A percentile compares a stretch with the other conserved stretches of the same genome.
Evolutionary conservation across 495 filamentous ascomycete genomes (phyloP).

Genomic region (Tetracladium setigerum): DNA sequence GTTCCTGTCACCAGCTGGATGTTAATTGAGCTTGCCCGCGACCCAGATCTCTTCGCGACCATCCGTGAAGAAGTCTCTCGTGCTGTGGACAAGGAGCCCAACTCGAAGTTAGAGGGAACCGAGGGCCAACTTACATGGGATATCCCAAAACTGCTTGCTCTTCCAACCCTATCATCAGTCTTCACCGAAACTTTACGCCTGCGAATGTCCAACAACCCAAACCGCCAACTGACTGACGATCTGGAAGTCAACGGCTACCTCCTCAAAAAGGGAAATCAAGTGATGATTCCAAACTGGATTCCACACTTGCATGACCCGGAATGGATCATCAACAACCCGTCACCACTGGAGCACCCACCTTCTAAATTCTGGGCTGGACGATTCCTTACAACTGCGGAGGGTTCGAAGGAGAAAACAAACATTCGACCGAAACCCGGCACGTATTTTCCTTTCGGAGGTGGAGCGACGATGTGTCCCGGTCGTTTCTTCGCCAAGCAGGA

Average conservation of each 20-base stretch:
- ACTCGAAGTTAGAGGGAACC: too few relatives aligned
- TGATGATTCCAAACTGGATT: background rate
- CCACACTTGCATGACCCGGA: constrained; percentile 5
- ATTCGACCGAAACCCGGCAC: constrained; percentile 3
- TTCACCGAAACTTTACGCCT: constrained; percentile 2
- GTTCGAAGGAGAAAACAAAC: background rate
- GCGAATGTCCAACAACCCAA: background rate
- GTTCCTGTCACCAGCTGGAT: constrained; percentile 1
- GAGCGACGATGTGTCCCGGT: constrained; percentile 37
- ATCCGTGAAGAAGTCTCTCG: constrained; percentile 2
- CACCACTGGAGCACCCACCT: constrained; percentile 27
- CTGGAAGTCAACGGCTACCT: background rate
- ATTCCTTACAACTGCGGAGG: too few relatives aligned
- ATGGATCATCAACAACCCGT: constrained; percentile 13
- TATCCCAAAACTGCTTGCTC: constrained; percentile 2
- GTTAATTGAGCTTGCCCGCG: background rate
- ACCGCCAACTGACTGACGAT: background rate
- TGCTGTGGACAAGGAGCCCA: background rate
- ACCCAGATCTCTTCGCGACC: background rate
- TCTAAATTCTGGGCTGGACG: too few relatives aligned
- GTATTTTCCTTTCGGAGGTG: constrained; percentile 35
- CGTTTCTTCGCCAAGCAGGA: constrained; percentile 41
- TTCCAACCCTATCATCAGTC: constrained; percentile 3
- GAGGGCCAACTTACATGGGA: background rate
- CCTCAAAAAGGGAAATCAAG: constrained; percentile 3